Base-by-base conservation (phyloP, 768 basidiomycete species). In the Rhodocollybia butyracea region DNA sequence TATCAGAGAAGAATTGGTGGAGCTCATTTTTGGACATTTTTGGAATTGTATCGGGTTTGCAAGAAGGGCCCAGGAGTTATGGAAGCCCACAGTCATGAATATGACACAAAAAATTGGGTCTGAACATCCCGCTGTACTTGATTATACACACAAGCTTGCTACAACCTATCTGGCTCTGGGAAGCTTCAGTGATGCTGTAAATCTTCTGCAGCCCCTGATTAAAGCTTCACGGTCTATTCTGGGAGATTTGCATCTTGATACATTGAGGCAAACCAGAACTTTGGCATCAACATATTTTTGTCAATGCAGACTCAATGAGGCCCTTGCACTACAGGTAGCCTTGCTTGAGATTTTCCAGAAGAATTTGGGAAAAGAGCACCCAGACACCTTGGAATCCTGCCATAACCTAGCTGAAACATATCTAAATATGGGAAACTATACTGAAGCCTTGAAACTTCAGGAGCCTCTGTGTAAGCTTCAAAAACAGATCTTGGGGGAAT, bases 371-470 rank as follows among this genome's bases (percentile, higher is more conserved):
- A 13, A 22, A 3, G 42, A 54, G 12, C 57, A 57, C 30, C 41
- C 42, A 27, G 41, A 53, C n/a, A 57, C 57, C 11, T 32, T 52
- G 10, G 11, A 48, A 15, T 26, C 4, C 13, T 7, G 11, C 22
- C 57, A 52, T 43, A 36, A 41, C 31, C 34, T 57, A n/a, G 57
- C 42, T 19, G 7, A 11, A 13, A 45, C 51, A 12, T 57, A 54
- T 32, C 7, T 6, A 12, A 19, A 32, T 8, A 24, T 54, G 17
- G 51, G 41, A 1, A 12, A 32, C 15, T 22, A 36, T 10, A 24
- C 3, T 12, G 57, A 53, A 27, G 57, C 57, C 3, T 27, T 19
- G n/a, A 36, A 43, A 19, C 30, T 57, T 19, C 11, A 53, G 40
- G 30, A 53, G 31, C 30, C 7, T 24, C 22, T 57, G 3, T 15